Percentiles rank a stretch among this genome's conserved stretches.
phyloP scores from a whole-genome alignment of 2,329 filamentous ascomycete species.

The Sclerotinia glacialis region DNA sequence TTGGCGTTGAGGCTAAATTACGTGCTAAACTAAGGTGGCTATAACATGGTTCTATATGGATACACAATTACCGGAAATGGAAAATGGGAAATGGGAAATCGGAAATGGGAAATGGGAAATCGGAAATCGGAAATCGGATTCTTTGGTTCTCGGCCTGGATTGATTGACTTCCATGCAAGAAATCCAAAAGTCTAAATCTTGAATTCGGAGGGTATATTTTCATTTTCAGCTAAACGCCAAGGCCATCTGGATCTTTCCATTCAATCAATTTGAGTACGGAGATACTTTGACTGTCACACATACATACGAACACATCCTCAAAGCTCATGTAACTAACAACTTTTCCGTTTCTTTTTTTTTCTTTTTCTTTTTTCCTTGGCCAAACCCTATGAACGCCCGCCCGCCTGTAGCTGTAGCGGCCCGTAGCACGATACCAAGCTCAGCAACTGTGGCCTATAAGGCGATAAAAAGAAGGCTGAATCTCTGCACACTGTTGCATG shows the following conservation, averaged over 20 bases:
- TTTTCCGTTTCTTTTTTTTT: slow-evolving; percentile 11
- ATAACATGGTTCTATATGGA: slow-evolving; percentile 5
- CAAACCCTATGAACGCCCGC: slow-evolving; percentile 9
- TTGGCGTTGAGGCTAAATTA: slow-evolving; percentile 6
- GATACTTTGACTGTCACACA: slow-evolving; percentile 13
- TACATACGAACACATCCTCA: background rate
- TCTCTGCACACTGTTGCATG: slow-evolving; percentile 4
- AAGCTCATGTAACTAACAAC: slow-evolving; percentile 7
- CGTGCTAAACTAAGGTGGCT: slow-evolving; percentile 4
- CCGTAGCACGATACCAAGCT: background rate
- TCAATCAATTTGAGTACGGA: slow-evolving; percentile 5
- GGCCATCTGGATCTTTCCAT: slow-evolving; percentile 8
- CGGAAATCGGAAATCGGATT: background rate
- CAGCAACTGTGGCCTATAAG: slow-evolving; percentile 6
- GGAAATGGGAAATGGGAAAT: background rate
- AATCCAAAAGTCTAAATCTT: background rate
- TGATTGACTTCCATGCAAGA: background rate
- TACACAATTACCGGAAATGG: slow-evolving; percentile 9
- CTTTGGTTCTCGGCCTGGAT: background rate
- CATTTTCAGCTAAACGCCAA: slow-evolving; percentile 20
- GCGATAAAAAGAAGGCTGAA: slow-evolving; percentile 24
- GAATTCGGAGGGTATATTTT: background rate
- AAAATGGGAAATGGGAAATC: background rate
- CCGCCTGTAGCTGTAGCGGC: slow-evolving; percentile 7
- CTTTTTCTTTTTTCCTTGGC: slow-evolving; percentile 9